Base-by-base conservation (phyloP, 441 rosid species). In the Adansonia grandidieri region DNA sequence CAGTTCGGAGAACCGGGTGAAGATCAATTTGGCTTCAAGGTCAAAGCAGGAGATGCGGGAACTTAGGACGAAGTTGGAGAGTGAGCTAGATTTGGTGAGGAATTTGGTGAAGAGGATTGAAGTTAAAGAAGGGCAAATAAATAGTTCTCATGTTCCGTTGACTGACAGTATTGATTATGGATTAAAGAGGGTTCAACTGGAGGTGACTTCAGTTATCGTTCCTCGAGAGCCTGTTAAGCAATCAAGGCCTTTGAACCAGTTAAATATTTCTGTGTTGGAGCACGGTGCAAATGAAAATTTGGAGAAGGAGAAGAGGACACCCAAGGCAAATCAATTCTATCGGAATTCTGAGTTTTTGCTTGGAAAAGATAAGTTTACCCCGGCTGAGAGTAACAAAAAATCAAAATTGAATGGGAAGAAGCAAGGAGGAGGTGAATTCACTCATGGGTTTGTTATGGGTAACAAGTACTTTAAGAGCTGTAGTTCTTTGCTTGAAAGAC, bases 231-330 rank as follows among this genome's bases (percentile, higher is more conserved):
- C 72, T 79, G 78, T 86, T 79, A 87, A 92, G 82, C 91, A 82
- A 83, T 86, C 91, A 64, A 91, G 93, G 85, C 93, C 97, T 76
- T 80, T 90, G 80, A 45, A 32, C 83, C 95, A 89, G 82, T 82
- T 89, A 65, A 91, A 93, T 69, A 81, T 96, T 78, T 89, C 96
- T 0, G 89, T 92, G 10, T 76, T 93, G 71, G 97, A 90, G 83
- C 97, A 79, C 64, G 92, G 91, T 19, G 67, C 44, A 28, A 88
- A 75, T 64, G 99, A 93, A 85, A 82, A 64, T 73, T 81, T 91
- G 84, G 99, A 96, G 88, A 96, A 91, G 85, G 99, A 94, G 86
- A 96, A 96, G 85, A 88, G 99, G 68, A 96, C 98, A 17, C 99
- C 97, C 1, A 96, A 94, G 86, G 99, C 99, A 8, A 96, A 96